Percentiles rank a stretch among this genome's conserved stretches.
phyloP scores from a whole-genome alignment of 2,329 filamentous ascomycete species.

The Colletotrichum sp. region DNA sequence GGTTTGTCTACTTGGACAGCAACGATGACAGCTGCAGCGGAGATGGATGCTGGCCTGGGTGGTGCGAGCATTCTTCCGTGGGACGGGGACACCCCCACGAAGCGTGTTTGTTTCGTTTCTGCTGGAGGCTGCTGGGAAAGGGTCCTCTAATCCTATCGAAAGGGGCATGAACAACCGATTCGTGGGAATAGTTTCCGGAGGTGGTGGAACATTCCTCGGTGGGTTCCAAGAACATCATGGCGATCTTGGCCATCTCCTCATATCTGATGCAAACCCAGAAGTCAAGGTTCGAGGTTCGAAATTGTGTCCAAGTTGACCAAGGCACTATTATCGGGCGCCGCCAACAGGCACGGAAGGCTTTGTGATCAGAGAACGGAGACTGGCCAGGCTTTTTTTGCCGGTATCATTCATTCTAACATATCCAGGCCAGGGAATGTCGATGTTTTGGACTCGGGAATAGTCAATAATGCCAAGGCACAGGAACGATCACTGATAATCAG shows the following conservation, averaged over 20 bases:
- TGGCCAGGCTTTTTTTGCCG: neutral
- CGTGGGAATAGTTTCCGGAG: neutral
- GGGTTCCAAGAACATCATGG: neutral
- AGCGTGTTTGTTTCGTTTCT: neutral
- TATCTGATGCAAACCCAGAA: neutral
- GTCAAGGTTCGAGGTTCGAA: neutral
- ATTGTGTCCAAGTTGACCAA: neutral
- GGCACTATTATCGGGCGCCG: neutral
- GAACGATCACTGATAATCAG: neutral
- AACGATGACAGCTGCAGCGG: neutral
- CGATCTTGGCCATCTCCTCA: neutral
- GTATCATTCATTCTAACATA: neutral
- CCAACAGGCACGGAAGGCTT: neutral
- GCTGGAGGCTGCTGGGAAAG: neutral
- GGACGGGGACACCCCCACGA: neutral
- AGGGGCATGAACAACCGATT: neutral
- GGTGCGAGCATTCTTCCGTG: neutral
- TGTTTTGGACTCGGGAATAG: neutral
- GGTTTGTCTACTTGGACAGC: neutral
- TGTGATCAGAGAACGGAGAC: neutral
- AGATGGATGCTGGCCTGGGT: neutral
- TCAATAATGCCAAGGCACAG: neutral
- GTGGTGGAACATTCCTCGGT: neutral
- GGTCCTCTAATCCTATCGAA: neutral
- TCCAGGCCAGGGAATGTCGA: neutral